Conservation (phyloP, 73 alveolate species). For the Tetrahymena elliotti region DNA sequence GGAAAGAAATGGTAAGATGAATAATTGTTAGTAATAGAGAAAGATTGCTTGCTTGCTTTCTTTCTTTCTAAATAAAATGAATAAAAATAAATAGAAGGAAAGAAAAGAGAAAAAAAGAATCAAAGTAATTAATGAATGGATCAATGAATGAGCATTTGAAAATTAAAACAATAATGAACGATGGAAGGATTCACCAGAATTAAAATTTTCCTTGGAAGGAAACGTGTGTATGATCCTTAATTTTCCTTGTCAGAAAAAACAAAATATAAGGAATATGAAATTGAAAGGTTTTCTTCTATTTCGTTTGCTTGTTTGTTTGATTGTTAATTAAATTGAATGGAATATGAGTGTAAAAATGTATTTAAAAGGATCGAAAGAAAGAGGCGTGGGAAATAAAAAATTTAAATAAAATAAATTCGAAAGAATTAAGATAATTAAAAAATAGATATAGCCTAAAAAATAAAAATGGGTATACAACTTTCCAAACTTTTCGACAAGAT, state of each 20-base stretch:
- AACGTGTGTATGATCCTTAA: background rate
- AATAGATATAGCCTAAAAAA: background rate
- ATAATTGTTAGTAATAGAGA: background rate
- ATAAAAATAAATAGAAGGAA: background rate
- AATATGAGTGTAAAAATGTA: background rate
- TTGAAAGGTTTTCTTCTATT: background rate
- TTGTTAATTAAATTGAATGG: background rate
- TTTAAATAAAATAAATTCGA: background rate
- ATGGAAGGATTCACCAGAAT: background rate
- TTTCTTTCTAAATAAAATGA: no score
- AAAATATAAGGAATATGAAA: background rate
- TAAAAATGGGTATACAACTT: constrained; percentile 61
- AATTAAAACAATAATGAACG: background rate
- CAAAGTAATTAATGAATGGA: background rate
- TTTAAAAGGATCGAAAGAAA: background rate
- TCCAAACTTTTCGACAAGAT: constrained; percentile 61
- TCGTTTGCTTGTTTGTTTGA: background rate
- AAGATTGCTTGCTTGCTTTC: no score
- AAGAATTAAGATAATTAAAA: background rate
- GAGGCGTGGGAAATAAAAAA: background rate
- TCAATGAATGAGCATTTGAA: background rate
- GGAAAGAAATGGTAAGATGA: no score
- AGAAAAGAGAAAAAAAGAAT: background rate
- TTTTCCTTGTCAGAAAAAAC: background rate
- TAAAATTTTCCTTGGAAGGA: background rate